Evolutionary conservation across 805 yeast species (phyloP), one percentile per base, ranked within the genome.

Genomic region (Candida tibetensis): DNA sequence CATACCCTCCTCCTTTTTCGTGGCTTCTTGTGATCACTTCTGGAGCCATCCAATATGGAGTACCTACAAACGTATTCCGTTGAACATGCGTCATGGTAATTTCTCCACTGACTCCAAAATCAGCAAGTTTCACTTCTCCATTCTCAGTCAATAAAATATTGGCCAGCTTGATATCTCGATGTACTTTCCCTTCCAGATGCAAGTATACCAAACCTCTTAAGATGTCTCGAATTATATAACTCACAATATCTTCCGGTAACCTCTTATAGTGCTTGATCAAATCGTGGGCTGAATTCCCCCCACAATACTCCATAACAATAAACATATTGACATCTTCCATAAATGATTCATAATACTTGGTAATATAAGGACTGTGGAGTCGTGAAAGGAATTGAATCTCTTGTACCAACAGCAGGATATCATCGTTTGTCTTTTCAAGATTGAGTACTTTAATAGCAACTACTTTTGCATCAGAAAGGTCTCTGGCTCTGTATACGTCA

Each of bases 21-120:
- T 21, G 25, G 10, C 28, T 28, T 7, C 26, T 21, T 4, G 69
- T 58, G 30, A 93, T 84, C n/a, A 91, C 85, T 58, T 93, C 99
- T 0, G 99, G 99, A 0, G 99, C 99, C 98, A 91, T 90, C 97
- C 97, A 90, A 60, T 79, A 87, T 10, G 97, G 96, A 0, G 97
- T 89, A 1, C 98, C 98, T 36, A 89, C 96, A 70, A 90, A 82
- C 0, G 96, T 86, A 39, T 76, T 77, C 46, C 82, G 75, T 43
- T 71, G 71, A 16, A 67, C 60, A 36, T 59, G 60, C 1, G 83
- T 72, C 31, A 69, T 62, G 15, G 82, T 74, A 18, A 90, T 69
- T 58, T 88, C 93, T 0, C 93, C 93, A 51, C 91, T 79, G 3
- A 90, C 96, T 1, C 98, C 98, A 67, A 90, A 90, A 63, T 91